These are phyloP conservation scores for Ocimum tenuiflorum DNA, from an alignment of 257 asterid genomes.

Conservation along the genomic window DNA sequence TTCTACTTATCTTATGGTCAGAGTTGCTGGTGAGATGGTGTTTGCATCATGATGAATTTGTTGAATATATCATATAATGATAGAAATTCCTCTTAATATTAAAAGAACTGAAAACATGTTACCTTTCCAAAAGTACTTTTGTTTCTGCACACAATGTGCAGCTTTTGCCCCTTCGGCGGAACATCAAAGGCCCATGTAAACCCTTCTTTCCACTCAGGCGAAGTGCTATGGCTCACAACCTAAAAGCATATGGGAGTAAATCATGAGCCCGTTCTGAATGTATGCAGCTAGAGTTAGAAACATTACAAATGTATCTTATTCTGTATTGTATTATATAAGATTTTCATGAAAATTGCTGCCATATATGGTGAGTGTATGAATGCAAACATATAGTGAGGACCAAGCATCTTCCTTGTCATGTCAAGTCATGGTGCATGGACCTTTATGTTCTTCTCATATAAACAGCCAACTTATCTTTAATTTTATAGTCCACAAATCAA, in stretches of 20 bases:
- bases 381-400: neutral
- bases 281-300: neutral
- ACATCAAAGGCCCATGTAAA: constrained; percentile 89
- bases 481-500: neutral
- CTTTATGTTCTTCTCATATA: neutral
- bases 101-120: constrained; percentile 19
- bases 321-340: neutral
- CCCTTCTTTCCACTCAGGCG: constrained; percentile 78
- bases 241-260: constrained; percentile 17
- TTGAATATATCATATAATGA: neutral
- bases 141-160: constrained; percentile 57
- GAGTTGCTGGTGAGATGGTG: neutral
- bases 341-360: neutral
- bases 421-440: too few species aligned
- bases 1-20: neutral
- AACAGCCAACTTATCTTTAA: neutral
- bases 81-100: constrained; percentile 13
- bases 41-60: neutral
- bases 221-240: constrained; percentile 58
- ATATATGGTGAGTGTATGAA: neutral
- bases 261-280: neutral
- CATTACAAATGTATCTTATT: neutral
- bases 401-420: too few species aligned
- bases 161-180: constrained; percentile 92
- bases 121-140: constrained; percentile 85